Evolutionary conservation across 2,329 filamentous ascomycete species (phyloP), one percentile per base, ranked within the genome.

Genomic region (Cladosporium sphaerospermum): DNA sequence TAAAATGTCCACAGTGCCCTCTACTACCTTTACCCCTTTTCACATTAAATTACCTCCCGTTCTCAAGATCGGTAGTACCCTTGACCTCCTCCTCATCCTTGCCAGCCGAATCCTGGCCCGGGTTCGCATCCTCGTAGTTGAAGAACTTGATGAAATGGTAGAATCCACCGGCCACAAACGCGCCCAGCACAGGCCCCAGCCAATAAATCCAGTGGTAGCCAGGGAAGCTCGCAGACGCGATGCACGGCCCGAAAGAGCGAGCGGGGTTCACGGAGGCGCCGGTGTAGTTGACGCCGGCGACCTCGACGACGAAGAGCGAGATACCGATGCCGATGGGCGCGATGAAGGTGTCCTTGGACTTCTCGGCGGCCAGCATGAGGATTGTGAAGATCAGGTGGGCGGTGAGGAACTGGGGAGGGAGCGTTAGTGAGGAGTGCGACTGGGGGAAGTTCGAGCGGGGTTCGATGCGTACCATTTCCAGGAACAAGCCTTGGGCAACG

Each of bases 231-330:
- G 54, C 58, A 16, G 56, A 58, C 7, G 60, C 65, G 13, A 68
- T 64, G 43, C 60, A 64, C 13, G 66, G 65, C 2, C 64, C 67
- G 46, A 69, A 67, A 13, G 59, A 62, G 9, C 67, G 61, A 10
- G 65, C 64, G 8, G 67, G 66, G 51, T 68, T 69, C 11, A 68
- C 56, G 13, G 60, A 63, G 16, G 54, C 65, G 23, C 67, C 67
- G n/a, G 66, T 67, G 49, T 65, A 68, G 55, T 62, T 66, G 16
- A 66, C 62, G 23, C 63, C 62, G 52, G 57, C 41, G 32, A 65
- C 48, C 53, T 67, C 57, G 47, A 50, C 72, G 43, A 89, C 77
- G 66, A 89, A 89, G 8, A 61, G 51, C 1, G 58, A 44, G 16
- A 67, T 54, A 32, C 64, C 87, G 59, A 90, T 65, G 49, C 66